Evolutionary conservation across 495 filamentous ascomycete genomes (phyloP).

Genomic region (Trichoderma reesei): DNA sequence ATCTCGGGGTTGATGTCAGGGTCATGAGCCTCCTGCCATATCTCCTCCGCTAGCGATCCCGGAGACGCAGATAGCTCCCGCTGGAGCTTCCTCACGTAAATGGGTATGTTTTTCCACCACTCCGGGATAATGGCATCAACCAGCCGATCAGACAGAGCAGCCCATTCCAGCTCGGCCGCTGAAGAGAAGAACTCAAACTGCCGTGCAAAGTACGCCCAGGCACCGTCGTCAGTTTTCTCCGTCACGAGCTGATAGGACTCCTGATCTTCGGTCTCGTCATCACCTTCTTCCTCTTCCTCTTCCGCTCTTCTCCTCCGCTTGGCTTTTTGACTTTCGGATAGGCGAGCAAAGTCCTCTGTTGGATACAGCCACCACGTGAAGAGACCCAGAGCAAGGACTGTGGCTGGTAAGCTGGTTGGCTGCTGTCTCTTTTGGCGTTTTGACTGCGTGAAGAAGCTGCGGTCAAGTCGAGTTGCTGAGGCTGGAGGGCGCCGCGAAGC

Average conservation of each 20-base stretch:
- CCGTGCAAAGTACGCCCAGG: conserved; percentile 50
- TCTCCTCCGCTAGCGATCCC: conserved; percentile 80
- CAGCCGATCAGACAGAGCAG: conserved; percentile 52
- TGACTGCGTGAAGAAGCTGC: conserved; percentile 8
- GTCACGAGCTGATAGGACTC: background rate
- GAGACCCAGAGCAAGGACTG: background rate
- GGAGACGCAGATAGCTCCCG: conserved; percentile 76
- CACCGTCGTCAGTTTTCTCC: conserved; percentile 21
- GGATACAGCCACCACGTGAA: conserved; percentile 13
- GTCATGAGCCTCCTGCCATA: conserved; percentile 86
- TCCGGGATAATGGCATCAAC: conserved; percentile 64
- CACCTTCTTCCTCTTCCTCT: background rate
- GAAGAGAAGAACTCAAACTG: conserved; percentile 51
- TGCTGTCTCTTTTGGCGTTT: background rate
- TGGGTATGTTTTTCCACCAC: conserved; percentile 71
- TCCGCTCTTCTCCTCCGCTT: background rate
- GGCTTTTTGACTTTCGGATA: background rate
- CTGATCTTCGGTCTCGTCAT: background rate
- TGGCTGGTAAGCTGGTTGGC: background rate
- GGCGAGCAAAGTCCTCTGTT: conserved; percentile 10
- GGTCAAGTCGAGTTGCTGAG: background rate
- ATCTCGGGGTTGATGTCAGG: conserved; percentile 80
- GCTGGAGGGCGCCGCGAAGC: background rate
- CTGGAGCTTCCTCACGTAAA: conserved; percentile 73
- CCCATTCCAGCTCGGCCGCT: conserved; percentile 44